phyloP scores from a whole-genome alignment of 225 moss, liverwort and hornwort genomes.

The Rhytidiadelphus loreus region DNA sequence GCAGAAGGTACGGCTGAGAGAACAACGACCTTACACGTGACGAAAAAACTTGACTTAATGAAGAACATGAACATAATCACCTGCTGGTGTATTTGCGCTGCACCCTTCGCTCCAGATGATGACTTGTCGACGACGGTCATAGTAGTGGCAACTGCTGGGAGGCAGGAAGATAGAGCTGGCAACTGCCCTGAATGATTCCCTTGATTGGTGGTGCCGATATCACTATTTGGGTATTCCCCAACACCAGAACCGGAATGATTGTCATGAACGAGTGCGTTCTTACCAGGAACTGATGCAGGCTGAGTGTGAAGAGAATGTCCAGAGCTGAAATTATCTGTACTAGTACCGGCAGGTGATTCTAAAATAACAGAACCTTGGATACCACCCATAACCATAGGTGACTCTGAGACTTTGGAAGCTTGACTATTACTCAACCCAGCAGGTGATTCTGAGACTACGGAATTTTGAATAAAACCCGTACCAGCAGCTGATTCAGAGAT shows the following conservation, averaged over 20 bases:
- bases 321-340: not conserved
- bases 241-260: not conserved
- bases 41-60: not conserved
- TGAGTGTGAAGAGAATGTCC: conserved; percentile 10
- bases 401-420: conserved; percentile 20
- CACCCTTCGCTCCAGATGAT: conserved; percentile 12
- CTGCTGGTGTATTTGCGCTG: conserved; percentile 21
- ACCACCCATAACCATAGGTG: not conserved
- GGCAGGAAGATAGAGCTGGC: conserved; percentile 1
- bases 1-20: not conserved
- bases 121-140: conserved; percentile 8
- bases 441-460: not conserved
- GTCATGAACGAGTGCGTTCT: conserved; percentile 4
- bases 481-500: not conserved
- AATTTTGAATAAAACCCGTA: conserved; percentile 8
- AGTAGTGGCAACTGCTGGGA: conserved; percentile 2
- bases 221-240: not conserved
- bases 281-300: conserved; percentile 12
- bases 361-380: conserved; percentile 27
- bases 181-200: conserved; percentile 4
- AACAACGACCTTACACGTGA: not conserved
- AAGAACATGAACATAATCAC: conserved; percentile 5
- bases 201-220: not conserved
- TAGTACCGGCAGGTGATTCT: conserved; percentile 12
- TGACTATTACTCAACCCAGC: conserved; percentile 3